phyloP scores from a whole-genome alignment of 1,284 basidiomycete genomes.

The Fomitopsis palustris region DNA sequence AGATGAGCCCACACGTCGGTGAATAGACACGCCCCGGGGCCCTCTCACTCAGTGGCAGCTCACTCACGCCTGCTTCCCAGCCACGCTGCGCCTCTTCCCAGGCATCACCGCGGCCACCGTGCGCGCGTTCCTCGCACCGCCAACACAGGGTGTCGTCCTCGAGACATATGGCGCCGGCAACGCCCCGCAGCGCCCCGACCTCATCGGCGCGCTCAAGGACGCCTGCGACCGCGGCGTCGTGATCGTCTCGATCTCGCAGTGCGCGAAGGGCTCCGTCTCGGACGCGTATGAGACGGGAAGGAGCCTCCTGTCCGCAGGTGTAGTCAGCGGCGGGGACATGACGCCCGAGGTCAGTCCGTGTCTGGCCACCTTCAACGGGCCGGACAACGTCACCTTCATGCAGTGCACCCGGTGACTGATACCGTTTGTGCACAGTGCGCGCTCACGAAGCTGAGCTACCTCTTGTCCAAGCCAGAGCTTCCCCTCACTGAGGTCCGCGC shows the following conservation, averaged over 20 bases:
- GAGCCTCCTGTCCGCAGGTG: slow-evolving; percentile 67
- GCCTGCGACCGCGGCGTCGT: slow-evolving; percentile 83
- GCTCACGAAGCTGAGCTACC: slow-evolving; percentile 83
- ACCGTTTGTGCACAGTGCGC: slow-evolving; percentile 58
- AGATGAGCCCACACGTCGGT: slow-evolving; percentile 79
- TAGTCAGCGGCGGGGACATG: slow-evolving; percentile 86
- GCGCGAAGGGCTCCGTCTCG: slow-evolving; percentile 78
- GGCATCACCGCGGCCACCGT: slow-evolving; percentile 76
- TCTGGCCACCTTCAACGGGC: neutral
- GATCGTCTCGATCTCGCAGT: slow-evolving; percentile 90
- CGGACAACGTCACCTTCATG: neutral
- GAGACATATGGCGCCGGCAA: slow-evolving; percentile 91
- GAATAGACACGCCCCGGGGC: slow-evolving; percentile 17
- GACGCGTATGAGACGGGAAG: slow-evolving; percentile 82
- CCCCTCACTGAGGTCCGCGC: slow-evolving; percentile 64
- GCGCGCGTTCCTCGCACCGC: slow-evolving; percentile 68
- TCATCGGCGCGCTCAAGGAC: slow-evolving; percentile 68
- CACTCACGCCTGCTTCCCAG: slow-evolving; percentile 32
- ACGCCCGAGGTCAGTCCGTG: slow-evolving; percentile 74
- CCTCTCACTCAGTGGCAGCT: neutral
- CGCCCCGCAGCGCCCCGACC: slow-evolving; percentile 69
- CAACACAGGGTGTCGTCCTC: slow-evolving; percentile 77
- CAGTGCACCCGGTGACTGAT: slow-evolving; percentile 1
- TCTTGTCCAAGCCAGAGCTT: slow-evolving; percentile 83
- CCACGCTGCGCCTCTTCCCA: slow-evolving; percentile 81